Percentiles rank a stretch among this genome's conserved stretches.
Evolutionary conservation across 2,329 filamentous ascomycete species (phyloP).

Genomic region (Cadophora gregata): DNA sequence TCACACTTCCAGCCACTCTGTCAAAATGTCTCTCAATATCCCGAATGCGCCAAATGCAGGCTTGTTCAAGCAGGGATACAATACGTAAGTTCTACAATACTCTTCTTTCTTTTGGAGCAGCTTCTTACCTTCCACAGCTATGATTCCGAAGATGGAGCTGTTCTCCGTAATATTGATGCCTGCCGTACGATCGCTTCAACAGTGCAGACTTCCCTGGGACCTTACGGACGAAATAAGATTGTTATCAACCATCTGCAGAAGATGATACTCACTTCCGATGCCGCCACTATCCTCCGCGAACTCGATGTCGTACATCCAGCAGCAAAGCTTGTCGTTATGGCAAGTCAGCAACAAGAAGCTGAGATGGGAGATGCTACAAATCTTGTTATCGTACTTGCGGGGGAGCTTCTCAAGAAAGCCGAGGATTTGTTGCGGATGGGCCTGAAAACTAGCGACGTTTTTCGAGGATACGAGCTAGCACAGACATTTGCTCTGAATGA

Average conservation of each 20-base stretch:
- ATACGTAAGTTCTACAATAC: slow-evolving; percentile 51
- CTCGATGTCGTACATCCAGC: slow-evolving; percentile 98
- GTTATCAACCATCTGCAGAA: slow-evolving; percentile 99
- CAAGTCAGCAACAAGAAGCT: slow-evolving; percentile 96
- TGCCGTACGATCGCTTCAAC: slow-evolving; percentile 95
- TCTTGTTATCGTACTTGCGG: slow-evolving; percentile 92
- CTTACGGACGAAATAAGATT: slow-evolving; percentile 98
- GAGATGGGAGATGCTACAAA: slow-evolving; percentile 99
- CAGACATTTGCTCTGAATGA: slow-evolving; percentile 85
- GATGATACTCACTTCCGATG: slow-evolving; percentile 98
- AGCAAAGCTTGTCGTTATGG: slow-evolving; percentile 97
- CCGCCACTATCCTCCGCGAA: slow-evolving; percentile 95
- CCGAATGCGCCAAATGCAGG: slow-evolving; percentile 82
- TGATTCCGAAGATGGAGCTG: slow-evolving; percentile 98
- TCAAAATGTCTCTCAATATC: slow-evolving; percentile 90
- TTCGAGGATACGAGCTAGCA: slow-evolving; percentile 93
- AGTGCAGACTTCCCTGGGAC: slow-evolving; percentile 94
- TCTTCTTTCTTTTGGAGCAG: slow-evolving; percentile 8
- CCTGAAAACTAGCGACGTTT: slow-evolving; percentile 97
- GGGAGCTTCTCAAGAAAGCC: slow-evolving; percentile 94
- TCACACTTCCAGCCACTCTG: slow-evolving; percentile 9
- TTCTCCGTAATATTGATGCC: slow-evolving; percentile 97
- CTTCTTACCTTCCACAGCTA: slow-evolving; percentile 68
- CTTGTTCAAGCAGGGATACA: slow-evolving; percentile 95
- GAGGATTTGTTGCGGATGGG: slow-evolving; percentile 97